Base-by-base conservation (phyloP, 345 rosid species). In the Laguncularia racemosa region DNA sequence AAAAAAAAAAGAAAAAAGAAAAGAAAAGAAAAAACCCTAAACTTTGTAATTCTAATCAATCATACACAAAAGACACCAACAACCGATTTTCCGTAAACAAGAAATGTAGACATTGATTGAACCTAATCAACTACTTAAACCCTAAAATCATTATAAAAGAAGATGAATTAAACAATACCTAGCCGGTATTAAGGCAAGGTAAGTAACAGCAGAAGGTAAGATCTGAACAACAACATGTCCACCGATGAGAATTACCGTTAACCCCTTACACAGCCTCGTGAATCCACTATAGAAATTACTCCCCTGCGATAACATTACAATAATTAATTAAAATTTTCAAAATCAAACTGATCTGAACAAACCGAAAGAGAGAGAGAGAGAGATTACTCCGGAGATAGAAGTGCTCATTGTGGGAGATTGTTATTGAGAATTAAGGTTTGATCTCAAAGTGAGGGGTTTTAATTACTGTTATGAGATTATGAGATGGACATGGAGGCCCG, bases 161-260 rank as follows among this genome's bases (percentile, higher is more conserved):
- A 49, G 19, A 17, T 10, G 50, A 20, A 48, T 19, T 6, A 6
- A 8, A 38, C 44, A n/a, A 46, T 57, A 85, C 97, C 84, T 84
- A 44, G 99, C 95, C 19, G 97, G 99, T 74, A 95, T 95, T 14
- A 95, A 82, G 57, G 97, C 93, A 51, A 95, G 86, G 69, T 84
- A 88, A 28, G 69, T 14, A 50, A 85, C 66, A 55, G 95, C 72
- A 3, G 85, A 62, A 44, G 99, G 99, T 26, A 90, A 52, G 74
- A 88, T 64, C 73, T 80, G 99, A 76, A 90, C 93, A 28, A 81
- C 71, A 74, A 77, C 50, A 82, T 95, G 93, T 2, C 91, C 97
- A 16, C 73, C 73, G 19, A 84, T 79, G 28, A 90, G 89, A 43
- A 95, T 85, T 53, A 81, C 85, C 3, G 96, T 85, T 14, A 90